Conservation (phyloP, 2,329 filamentous ascomycete genomes). For the Calonectria crousiana region DNA sequence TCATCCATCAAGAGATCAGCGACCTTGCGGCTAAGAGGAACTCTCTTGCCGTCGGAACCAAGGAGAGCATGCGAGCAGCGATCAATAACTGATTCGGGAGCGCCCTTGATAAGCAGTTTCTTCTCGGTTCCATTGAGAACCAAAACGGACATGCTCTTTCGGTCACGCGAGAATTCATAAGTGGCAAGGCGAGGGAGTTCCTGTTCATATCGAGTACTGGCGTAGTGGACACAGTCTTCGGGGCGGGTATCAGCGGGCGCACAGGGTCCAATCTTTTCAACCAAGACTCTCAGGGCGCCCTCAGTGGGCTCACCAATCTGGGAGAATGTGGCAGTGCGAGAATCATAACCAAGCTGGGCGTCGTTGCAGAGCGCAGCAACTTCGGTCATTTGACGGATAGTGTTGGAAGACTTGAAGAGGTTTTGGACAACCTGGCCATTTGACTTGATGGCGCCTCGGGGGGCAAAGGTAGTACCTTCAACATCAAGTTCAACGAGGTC, state of each 20-base stretch:
- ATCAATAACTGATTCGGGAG: slow-evolving; percentile 93
- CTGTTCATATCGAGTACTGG: slow-evolving; percentile 87
- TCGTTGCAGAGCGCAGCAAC: slow-evolving; percentile 89
- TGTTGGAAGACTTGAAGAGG: slow-evolving; percentile 78
- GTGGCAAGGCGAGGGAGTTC: slow-evolving; percentile 82
- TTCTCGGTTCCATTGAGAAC: slow-evolving; percentile 77
- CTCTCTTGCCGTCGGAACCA: slow-evolving; percentile 82
- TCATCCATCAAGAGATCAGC: slow-evolving; percentile 79
- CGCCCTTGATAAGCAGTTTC: slow-evolving; percentile 94
- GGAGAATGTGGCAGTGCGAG: slow-evolving; percentile 78
- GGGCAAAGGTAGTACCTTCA: slow-evolving; percentile 92
- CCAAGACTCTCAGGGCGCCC: slow-evolving; percentile 88
- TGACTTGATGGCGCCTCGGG: slow-evolving; percentile 78
- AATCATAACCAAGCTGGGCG: slow-evolving; percentile 84
- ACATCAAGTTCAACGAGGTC: slow-evolving; percentile 89
- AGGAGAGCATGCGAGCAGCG: slow-evolving; percentile 87
- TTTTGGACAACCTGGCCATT: slow-evolving; percentile 78
- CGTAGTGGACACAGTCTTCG: slow-evolving; percentile 80
- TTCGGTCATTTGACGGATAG: slow-evolving; percentile 81
- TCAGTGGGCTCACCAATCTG: slow-evolving; percentile 96
- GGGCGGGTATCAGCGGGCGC: slow-evolving; percentile 66
- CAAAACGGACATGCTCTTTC: slow-evolving; percentile 99
- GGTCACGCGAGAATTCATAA: slow-evolving; percentile 96
- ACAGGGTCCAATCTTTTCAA: slow-evolving; percentile 93
- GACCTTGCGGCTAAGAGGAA: slow-evolving; percentile 78